A percentile compares a stretch with the other conserved stretches of the same genome.
Evolutionary conservation across 2,329 filamentous ascomycete species (phyloP).

Genomic region (Verticillium albo-atrum): DNA sequence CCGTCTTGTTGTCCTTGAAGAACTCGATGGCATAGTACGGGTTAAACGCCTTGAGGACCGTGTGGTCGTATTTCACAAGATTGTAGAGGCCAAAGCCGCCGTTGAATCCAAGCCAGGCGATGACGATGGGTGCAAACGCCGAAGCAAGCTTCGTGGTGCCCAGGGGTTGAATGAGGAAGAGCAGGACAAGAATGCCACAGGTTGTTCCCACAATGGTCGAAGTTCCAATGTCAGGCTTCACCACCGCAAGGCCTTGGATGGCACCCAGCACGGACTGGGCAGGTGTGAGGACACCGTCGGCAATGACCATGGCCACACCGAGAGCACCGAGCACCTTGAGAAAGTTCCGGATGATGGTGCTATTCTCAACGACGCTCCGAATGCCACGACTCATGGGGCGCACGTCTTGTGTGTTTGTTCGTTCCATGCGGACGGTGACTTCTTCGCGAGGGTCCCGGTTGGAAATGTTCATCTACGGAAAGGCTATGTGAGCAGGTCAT

Average conservation of each 20-base stretch:
- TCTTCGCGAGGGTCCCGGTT: conserved; percentile 53
- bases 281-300: conserved; percentile 62
- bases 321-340: conserved; percentile 61
- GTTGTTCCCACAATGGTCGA: conserved; percentile 58
- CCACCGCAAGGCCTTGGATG: conserved; percentile 59
- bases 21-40: conserved; percentile 58
- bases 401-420: conserved; percentile 53
- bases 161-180: conserved; percentile 62
- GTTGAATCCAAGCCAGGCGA: conserved; percentile 65
- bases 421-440: conserved; percentile 53
- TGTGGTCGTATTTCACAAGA: conserved; percentile 44
- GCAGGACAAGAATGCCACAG: conserved; percentile 58
- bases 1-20: conserved; percentile 51
- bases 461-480: conserved; percentile 49
- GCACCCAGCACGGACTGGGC: conserved; percentile 68
- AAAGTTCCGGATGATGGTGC: conserved; percentile 41
- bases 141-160: conserved; percentile 57
- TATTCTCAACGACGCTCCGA: conserved; percentile 54
- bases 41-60: conserved; percentile 52
- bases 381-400: conserved; percentile 45
- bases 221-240: conserved; percentile 49
- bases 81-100: conserved; percentile 61
- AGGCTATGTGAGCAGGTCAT: not conserved
- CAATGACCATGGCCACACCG: conserved; percentile 64
- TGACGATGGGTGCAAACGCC: conserved; percentile 61